Evolutionary conservation across 495 filamentous ascomycete genomes (phyloP).

Genomic region (Penicillium atrosanguineum): DNA sequence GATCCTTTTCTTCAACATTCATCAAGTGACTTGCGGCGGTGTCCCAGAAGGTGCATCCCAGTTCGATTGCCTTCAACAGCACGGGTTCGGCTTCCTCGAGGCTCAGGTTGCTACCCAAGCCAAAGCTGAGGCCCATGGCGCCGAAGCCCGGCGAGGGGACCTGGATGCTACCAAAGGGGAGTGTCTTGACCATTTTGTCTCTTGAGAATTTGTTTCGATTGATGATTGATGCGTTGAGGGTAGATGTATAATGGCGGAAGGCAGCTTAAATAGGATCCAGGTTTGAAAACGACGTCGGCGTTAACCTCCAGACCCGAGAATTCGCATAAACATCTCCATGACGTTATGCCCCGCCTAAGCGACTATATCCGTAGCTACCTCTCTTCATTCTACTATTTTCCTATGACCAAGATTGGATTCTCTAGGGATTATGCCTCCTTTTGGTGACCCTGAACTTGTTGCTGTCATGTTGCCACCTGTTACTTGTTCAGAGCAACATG

Average conservation of each 20-base stretch:
- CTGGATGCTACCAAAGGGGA: slow-evolving; percentile 39
- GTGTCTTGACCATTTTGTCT: slow-evolving; percentile 39
- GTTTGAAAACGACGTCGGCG: background rate
- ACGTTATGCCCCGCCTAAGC: background rate
- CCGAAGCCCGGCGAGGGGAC: slow-evolving; percentile 45
- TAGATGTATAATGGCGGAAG: background rate
- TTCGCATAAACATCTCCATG: background rate
- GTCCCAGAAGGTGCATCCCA: slow-evolving; percentile 55
- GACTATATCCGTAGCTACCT: too few species aligned
- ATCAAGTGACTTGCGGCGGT: slow-evolving; percentile 38
- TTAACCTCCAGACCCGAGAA: background rate
- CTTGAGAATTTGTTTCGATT: background rate
- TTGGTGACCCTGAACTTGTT: too few species aligned
- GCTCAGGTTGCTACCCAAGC: slow-evolving; percentile 39
- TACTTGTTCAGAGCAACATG: too few species aligned
- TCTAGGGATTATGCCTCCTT: too few species aligned
- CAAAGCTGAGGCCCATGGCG: slow-evolving; percentile 47
- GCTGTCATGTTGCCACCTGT: too few species aligned
- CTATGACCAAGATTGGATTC: too few species aligned
- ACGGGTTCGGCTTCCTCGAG: slow-evolving; percentile 50
- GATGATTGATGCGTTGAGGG: background rate
- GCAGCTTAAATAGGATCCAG: background rate
- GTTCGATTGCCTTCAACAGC: slow-evolving; percentile 47
- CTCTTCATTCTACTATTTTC: too few species aligned
- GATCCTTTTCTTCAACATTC: background rate